Evolutionary conservation across 1,284 basidiomycete genomes (phyloP).

Genomic region (Meira miltonrushii): DNA sequence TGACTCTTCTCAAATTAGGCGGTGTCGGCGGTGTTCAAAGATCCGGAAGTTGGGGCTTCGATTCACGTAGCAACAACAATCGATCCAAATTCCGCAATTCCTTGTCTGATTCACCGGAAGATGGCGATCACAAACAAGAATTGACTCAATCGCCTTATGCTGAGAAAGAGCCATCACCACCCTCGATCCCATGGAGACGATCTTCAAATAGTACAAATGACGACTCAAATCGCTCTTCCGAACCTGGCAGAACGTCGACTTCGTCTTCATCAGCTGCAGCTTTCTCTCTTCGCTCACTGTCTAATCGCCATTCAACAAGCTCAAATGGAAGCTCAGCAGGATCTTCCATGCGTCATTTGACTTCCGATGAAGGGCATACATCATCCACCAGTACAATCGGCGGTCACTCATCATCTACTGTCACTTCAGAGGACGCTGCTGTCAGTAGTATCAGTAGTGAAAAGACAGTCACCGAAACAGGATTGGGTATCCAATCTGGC

Average conservation of each 20-base stretch:
- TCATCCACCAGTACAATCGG: slow-evolving; percentile 1
- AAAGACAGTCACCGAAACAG: background rate
- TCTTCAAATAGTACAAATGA: background rate
- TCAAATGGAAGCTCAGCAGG: slow-evolving; percentile 25
- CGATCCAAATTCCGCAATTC: background rate
- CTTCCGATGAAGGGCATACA: background rate
- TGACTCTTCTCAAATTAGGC: slow-evolving; percentile 25
- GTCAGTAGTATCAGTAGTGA: slow-evolving; percentile 2
- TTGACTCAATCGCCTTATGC: background rate
- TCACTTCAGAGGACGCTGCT: background rate
- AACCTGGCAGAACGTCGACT: slow-evolving; percentile 11
- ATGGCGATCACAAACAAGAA: background rate
- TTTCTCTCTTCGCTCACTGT: slow-evolving; percentile 33
- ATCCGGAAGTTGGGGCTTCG: slow-evolving; percentile 38
- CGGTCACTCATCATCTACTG: slow-evolving; percentile 4
- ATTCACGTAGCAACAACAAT: slow-evolving; percentile 8
- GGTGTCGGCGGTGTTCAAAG: slow-evolving; percentile 42
- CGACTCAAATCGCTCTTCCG: background rate
- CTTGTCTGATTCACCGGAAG: background rate
- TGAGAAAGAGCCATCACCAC: background rate
- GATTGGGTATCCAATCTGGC: background rate
- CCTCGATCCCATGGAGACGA: background rate
- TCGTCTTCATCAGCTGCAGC: slow-evolving; percentile 22
- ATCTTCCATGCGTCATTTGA: slow-evolving; percentile 16
- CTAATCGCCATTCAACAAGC: slow-evolving; percentile 33